Conservation (phyloP, 371 early-diverging fungal species). For the Haplosporangium sp. region DNA sequence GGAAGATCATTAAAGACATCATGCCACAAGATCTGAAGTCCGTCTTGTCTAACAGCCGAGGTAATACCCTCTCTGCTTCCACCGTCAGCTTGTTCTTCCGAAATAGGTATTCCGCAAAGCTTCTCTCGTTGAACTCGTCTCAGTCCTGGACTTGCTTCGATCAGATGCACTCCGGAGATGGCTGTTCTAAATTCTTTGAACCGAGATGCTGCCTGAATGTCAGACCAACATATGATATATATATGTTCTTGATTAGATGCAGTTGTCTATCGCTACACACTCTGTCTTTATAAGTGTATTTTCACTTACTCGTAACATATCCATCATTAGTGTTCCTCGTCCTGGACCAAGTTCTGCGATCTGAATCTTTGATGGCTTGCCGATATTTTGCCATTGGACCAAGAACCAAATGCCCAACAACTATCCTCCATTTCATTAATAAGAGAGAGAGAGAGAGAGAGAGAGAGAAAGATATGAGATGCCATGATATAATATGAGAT, state of each 20-base stretch:
- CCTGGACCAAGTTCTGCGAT: slow-evolving; percentile 96
- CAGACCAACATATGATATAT: not conserved
- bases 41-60: slow-evolving; percentile 58
- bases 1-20: slow-evolving; percentile 77
- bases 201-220: slow-evolving; percentile 63
- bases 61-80: slow-evolving; percentile 53
- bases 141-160: slow-evolving; percentile 88
- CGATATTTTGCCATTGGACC: slow-evolving; percentile 76
- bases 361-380: slow-evolving; percentile 71
- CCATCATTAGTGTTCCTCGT: slow-evolving; percentile 92
- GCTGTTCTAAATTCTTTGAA: slow-evolving; percentile 76
- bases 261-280: not conserved
- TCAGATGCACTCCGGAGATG: slow-evolving; percentile 77
- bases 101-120: slow-evolving; percentile 63
- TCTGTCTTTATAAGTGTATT: too few relatives aligned
- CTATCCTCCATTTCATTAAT: slow-evolving; percentile 38
- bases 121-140: slow-evolving; percentile 75
- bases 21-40: slow-evolving; percentile 77
- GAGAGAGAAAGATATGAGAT: too few relatives aligned
- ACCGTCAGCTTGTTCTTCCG: slow-evolving; percentile 47
- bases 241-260: not conserved
- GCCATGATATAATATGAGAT: not conserved
- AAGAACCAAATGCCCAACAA: slow-evolving; percentile 85
- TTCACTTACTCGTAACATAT: slow-evolving; percentile 82
- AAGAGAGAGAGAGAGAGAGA: too few relatives aligned